Evolutionary conservation across 208 protist genomes (phyloP), one percentile per base, ranked within the genome.

Genomic region (Crithidia fasciculata): DNA sequence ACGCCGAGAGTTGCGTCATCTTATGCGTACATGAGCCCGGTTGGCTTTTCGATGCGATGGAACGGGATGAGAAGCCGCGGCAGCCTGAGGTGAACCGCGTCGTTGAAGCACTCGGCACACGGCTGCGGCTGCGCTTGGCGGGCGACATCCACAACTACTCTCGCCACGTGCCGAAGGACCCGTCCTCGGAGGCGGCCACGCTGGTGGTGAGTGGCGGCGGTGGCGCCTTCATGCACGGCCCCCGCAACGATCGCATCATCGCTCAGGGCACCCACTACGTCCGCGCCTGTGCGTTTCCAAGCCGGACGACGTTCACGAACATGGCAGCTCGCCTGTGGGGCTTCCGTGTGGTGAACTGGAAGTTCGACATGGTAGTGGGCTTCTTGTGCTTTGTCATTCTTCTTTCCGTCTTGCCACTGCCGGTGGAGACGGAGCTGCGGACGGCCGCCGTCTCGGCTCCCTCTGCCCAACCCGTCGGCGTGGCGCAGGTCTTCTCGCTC

Each of bases 61-160:
- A 85, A 28, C 56, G 53, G 8, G 57, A 67, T n/a, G 76, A 83
- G 12, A 68, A 69, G 36, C 66, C 87, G 16, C 55, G 76, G 52
- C 86, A 94, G 69, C 86, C 86, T 5, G 76, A 90, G 63, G 15
- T 93, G 18, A 78, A 92, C 66, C 66, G 71, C 10, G 78, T 95
- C 9, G 72, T 87, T 7, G 58, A 76, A 3, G 76, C 67, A 15
- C 77, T 96, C 44, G 92, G 90, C 60, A 90, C 89, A 44, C 84
- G 89, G 3, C 78, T 94, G 40, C 80, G 87, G 8, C 52, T 95
- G 56, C 85, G 88, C 18, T 36, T 94, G 4, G 81, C 83, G 13
- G 92, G 90, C n/a, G 92, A 97, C 69, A 88, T 97, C 69, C 92
- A 95, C 80, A 59, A 95, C 84, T 95, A 97, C 86, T 92, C 88